Evolutionary conservation across 257 asterid species (phyloP).

Genomic region (Cinchona pubescens): DNA sequence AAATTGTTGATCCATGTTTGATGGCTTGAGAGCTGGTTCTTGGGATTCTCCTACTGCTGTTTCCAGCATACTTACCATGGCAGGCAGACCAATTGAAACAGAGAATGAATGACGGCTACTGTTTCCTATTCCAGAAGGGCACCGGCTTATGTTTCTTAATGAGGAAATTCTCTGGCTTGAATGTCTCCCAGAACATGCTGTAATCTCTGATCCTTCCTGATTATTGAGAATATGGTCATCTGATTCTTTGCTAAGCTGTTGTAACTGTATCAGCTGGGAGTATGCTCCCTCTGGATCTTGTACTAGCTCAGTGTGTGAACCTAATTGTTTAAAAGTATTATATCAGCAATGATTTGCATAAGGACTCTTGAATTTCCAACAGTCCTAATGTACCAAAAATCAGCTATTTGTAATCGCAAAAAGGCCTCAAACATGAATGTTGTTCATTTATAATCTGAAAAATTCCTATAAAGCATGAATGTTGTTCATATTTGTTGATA

Average conservation of each 20-base stretch:
- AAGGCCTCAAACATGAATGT: neutral
- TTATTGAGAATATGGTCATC: slow-evolving; percentile 1
- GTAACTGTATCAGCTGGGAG: slow-evolving; percentile 44
- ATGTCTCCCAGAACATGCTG: slow-evolving; percentile 19
- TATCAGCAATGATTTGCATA: too few relatives aligned
- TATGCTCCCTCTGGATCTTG: slow-evolving; percentile 45
- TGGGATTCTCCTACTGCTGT: neutral
- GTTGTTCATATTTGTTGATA: too few relatives aligned
- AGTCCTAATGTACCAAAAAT: neutral
- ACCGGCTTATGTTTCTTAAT: slow-evolving; percentile 21
- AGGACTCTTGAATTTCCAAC: neutral
- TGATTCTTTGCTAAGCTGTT: slow-evolving; percentile 25
- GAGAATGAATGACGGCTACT: slow-evolving; percentile 27
- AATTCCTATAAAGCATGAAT: neutral
- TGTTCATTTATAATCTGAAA: neutral
- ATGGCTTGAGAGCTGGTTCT: slow-evolving; percentile 11
- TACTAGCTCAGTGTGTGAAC: slow-evolving; percentile 48
- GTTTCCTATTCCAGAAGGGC: slow-evolving; percentile 28
- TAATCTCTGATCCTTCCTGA: slow-evolving; percentile 19
- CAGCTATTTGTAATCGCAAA: neutral
- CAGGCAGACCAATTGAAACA: slow-evolving; percentile 2
- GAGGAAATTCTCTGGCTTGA: slow-evolving; percentile 22
- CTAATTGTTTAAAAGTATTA: slow-evolving; percentile 17
- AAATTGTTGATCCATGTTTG: slow-evolving; percentile 5
- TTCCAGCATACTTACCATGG: slow-evolving; percentile 1